These are phyloP conservation scores for Aspergillus sp. DNA, from an alignment of 2,329 filamentous ascomycete genomes.

Conservation along the genomic window DNA sequence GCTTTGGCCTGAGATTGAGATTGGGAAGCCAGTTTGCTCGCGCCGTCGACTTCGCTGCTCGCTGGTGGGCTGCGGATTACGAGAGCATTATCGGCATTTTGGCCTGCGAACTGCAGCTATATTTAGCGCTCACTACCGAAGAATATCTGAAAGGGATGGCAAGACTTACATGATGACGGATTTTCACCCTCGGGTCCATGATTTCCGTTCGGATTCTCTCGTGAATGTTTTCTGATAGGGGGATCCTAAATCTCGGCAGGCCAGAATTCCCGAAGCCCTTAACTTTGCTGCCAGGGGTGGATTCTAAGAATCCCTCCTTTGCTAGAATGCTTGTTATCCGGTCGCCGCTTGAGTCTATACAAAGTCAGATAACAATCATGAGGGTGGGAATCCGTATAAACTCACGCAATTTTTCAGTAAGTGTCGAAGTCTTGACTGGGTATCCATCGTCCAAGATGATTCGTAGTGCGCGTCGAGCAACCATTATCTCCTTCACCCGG, in stretches of 20 bases:
- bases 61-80: conserved; percentile 9
- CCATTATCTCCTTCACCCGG: conserved; percentile 34
- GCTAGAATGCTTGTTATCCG: conserved; percentile 36
- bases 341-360: conserved; percentile 36
- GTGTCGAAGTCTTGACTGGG: conserved; percentile 29
- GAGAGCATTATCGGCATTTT: conserved; percentile 1
- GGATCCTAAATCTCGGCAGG: conserved; percentile 34
- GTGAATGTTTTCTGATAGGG: conserved; percentile 24
- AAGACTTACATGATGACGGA: conserved; percentile 36
- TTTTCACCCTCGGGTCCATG: conserved; percentile 37
- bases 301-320: conserved; percentile 31
- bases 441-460: conserved; percentile 37
- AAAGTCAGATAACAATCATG: conserved; percentile 18
- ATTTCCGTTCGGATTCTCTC: conserved; percentile 34
- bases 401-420: conserved; percentile 40
- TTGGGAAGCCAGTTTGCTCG: neutral
- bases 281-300: conserved; percentile 36
- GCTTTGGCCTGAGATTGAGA: conserved; percentile 3
- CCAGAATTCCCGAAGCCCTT: conserved; percentile 36
- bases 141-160: neutral
- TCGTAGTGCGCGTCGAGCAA: conserved; percentile 33
- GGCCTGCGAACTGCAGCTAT: conserved; percentile 18
- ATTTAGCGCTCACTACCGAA: conserved; percentile 9
- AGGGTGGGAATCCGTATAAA: neutral
- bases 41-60: conserved; percentile 4